Conservation (phyloP, 768 basidiomycete species). For the Phaeotremella fagi region DNA sequence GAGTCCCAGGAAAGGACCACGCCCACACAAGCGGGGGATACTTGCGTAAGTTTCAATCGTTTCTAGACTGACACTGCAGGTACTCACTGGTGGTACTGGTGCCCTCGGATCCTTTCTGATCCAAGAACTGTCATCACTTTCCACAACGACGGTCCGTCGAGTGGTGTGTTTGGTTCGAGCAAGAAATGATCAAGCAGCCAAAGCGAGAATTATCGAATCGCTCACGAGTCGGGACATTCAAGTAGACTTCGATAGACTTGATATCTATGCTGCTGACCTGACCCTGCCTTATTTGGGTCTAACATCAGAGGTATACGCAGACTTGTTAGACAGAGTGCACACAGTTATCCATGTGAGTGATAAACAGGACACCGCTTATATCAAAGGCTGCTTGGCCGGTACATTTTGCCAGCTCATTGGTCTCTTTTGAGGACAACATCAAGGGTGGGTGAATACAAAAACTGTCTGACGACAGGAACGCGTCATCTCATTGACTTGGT, state of each 20-base stretch:
- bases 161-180: slow-evolving; percentile 45
- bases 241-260: neutral
- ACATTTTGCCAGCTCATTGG: slow-evolving; percentile 40
- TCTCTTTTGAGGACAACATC: slow-evolving; percentile 41
- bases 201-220: slow-evolving; percentile 6
- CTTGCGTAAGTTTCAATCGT: neutral
- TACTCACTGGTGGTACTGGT: slow-evolving; percentile 46
- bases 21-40: slow-evolving; percentile 4
- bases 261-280: slow-evolving; percentile 19
- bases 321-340: slow-evolving; percentile 12
- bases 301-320: slow-evolving; percentile 7
- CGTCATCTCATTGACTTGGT: slow-evolving; percentile 11
- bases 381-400: slow-evolving; percentile 45
- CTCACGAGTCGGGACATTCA: slow-evolving; percentile 10
- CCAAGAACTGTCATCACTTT: slow-evolving; percentile 7
- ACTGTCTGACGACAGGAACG: slow-evolving; percentile 6
- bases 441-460: slow-evolving; percentile 19
- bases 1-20: neutral
- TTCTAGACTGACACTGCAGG: slow-evolving; percentile 15
- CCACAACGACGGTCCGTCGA: slow-evolving; percentile 2
- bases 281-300: slow-evolving; percentile 21
- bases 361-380: no score
- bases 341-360: slow-evolving; percentile 39
- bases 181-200: slow-evolving; percentile 16
- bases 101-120: slow-evolving; percentile 42